A percentile compares a stretch with the other conserved stretches of the same genome.
These are phyloP conservation scores for Cucurbita moschata DNA, from an alignment of 306 rosid genomes.

Conservation along the genomic window DNA sequence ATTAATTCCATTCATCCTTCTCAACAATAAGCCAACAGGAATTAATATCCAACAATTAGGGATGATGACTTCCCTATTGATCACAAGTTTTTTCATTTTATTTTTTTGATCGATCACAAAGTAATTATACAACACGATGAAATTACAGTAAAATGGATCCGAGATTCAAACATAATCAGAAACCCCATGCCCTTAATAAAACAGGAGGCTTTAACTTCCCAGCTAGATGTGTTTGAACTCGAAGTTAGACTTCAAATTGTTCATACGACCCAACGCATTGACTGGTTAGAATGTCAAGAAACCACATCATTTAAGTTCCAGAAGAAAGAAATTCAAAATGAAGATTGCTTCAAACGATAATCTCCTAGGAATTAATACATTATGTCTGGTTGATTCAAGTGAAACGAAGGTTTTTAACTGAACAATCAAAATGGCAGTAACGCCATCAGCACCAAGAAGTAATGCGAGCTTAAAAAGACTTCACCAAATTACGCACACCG, in stretches of 20 bases:
- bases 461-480: background rate
- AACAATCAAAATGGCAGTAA: background rate
- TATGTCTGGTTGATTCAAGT: background rate
- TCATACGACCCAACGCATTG: background rate
- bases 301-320: background rate
- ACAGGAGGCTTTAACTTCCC: background rate
- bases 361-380: background rate
- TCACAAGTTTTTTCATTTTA: too few species aligned
- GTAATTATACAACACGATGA: background rate
- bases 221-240: background rate
- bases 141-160: background rate
- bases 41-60: too few species aligned
- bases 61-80: too few species aligned
- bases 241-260: background rate
- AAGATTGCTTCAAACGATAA: background rate
- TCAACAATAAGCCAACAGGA: too few species aligned
- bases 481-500: background rate
- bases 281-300: background rate
- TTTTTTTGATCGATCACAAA: too few species aligned
- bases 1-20: too few species aligned
- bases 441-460: background rate
- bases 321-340: background rate
- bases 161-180: background rate
- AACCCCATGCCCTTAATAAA: background rate
- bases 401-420: conserved; percentile 4